Base-by-base conservation (phyloP, 345 rosid species). In the Salix caprea region DNA sequence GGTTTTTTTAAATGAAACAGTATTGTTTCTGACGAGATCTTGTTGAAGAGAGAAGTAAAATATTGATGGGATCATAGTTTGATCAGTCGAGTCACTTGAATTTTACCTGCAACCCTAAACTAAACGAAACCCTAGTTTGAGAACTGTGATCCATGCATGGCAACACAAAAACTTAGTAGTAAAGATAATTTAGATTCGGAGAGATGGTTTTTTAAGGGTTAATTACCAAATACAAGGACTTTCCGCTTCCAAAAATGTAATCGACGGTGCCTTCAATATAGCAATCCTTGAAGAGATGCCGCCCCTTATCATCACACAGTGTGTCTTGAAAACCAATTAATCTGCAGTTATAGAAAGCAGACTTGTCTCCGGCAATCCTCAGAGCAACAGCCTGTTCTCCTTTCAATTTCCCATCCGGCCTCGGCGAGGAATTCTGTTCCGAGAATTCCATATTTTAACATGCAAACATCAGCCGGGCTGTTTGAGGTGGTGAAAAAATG, bases 201-300 rank as follows among this genome's bases (percentile, higher is more conserved):
- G 46, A 11, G 46, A 10, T 42, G 3, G 13, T 42, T 42, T 42
- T 2, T 11, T 11, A 42, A 42, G 37, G 34, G 16, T 6, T 36
- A 5, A 48, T 52, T 80, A 91, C 96, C 84, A 93, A 52, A 81
- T 90, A 91, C 34, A 89, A 46, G 37, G 95, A 90, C 60, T 83
- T 90, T 13, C 91, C 96, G 6, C 81, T 83, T 79, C 96, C 96
- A 6, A 90, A 94, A 77, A 94, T 89, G 87, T 86, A 92, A 82
- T 91, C 98, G 36, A 89, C 87, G 2, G 93, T 92, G 83, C 98
- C 98, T 81, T 85, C 86, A 40, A 94, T 83, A 77, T 84, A 80
- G 69, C 98, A 90, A 37, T 91, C 89, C 81, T 89, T 90, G 77
- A 85, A 92, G 81, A 92, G 89, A 81, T 90, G 93, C 65, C 70